These are phyloP conservation scores for Helichrysum umbraculigerum DNA, from an alignment of 129 eudicot species.

Conservation along the genomic window DNA sequence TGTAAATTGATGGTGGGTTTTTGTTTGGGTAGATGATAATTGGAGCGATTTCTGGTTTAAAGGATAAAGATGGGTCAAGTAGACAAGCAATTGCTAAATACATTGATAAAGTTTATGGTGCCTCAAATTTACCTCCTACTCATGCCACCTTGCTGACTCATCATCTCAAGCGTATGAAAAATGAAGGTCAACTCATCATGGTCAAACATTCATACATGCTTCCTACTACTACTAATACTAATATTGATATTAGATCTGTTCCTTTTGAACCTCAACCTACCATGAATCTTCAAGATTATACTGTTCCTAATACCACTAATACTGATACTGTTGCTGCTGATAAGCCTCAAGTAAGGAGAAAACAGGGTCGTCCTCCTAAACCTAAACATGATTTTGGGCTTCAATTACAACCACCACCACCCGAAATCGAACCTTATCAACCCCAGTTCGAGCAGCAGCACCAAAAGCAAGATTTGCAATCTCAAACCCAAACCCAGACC, in stretches of 20 bases:
- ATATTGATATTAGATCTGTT: slow-evolving; percentile 25
- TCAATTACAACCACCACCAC: slow-evolving; percentile 6
- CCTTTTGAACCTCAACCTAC: slow-evolving; percentile 24
- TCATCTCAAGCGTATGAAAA: slow-evolving; percentile 54
- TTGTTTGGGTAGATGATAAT: slow-evolving; percentile 53
- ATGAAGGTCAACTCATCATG: slow-evolving; percentile 50
- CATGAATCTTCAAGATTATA: not conserved
- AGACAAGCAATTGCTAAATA: slow-evolving; percentile 56
- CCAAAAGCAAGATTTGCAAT: not conserved
- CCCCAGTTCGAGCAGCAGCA: slow-evolving; percentile 17
- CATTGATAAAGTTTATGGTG: slow-evolving; percentile 41
- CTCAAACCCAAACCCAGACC: not conserved
- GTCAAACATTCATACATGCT: slow-evolving; percentile 63
- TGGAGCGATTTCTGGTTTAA: slow-evolving; percentile 50
- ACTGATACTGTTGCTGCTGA: not conserved
- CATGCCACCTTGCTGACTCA: slow-evolving; percentile 52
- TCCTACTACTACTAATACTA: slow-evolving; percentile 7
- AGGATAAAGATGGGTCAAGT: slow-evolving; percentile 69
- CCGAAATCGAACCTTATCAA: not conserved
- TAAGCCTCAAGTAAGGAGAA: slow-evolving; percentile 15
- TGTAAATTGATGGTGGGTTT: not conserved
- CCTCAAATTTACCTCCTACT: slow-evolving; percentile 38
- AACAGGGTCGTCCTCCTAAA: slow-evolving; percentile 60
- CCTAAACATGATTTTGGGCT: slow-evolving; percentile 24
- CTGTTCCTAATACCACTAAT: not conserved